Base-by-base conservation (phyloP, 495 filamentous ascomycete species). In the Podospora pseudocomata region DNA sequence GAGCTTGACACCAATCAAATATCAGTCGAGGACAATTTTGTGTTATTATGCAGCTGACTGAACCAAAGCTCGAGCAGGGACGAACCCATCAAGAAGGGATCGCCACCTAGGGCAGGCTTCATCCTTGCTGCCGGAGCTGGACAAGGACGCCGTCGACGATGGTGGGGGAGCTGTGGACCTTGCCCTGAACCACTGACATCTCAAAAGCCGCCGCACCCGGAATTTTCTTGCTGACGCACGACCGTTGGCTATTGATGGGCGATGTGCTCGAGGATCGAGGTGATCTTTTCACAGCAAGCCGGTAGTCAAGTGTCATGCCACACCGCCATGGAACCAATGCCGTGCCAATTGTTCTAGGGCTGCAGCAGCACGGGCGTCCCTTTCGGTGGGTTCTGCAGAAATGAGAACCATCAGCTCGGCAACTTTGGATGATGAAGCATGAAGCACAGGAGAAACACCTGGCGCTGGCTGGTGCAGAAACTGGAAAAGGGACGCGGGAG, bases 291-390 rank as follows among this genome's bases (percentile, higher is more conserved):
- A 7, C 55, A 23, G 55, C 55, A 57, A 7, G 55, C 55, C 55
- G 56, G 56, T 5, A 27, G 56, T 58, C 39, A 49, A 49, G 39
- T 13, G 39, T 49, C 39, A 49, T 49, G 39, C 39, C 56, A 27
- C 56, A 27, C 19, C 56, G 19, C 56, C 56, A 58, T 20, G 19
- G 19, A 9, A 20, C 5, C 55, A 57, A 11, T 57, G 55, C 55
- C 55, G 16, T 57, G 55, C 55, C 20, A 16, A 26, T 5, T 57
- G 6, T 23, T 27, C 56, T 20, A 27, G 19, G n/a, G 56, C 56
- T 58, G 56, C 56, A 20, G 56, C 19, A 58, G 56, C 56, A 58
- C 56, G 56, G 56, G 19, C 56, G 56, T 20, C 56, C 56, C 56
- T 58, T 58, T 58, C 5, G 2, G 9, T 11, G 9, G 56, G 56